Base-by-base conservation (phyloP, 2,329 filamentous ascomycete genomes). In the Polychaeton citri region DNA sequence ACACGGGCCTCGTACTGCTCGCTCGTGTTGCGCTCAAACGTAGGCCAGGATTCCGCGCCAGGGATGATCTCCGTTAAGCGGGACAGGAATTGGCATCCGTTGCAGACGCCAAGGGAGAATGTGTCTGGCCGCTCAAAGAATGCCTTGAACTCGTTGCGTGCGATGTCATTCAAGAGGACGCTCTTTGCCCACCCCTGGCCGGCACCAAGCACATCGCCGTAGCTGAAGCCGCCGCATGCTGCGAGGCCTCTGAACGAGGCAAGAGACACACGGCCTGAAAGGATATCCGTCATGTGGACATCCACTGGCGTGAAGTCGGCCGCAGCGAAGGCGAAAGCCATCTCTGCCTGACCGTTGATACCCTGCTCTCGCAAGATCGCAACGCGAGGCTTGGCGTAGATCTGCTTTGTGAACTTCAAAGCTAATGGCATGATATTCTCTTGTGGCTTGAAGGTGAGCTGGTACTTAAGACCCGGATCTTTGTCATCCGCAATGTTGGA, bases 171-270 rank as follows among this genome's bases (percentile, higher is more conserved):
- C 58, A 92, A 73, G 13, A 96, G 72, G 26, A 96, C 86, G 2
- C 82, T 88, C 62, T 92, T 87, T 4, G 90, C 85, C 90, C 90
- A 98, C 30, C 90, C 90, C 51, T 88, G 81, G 36, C 90, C 90
- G n/a, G 90, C 90, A 40, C 88, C 90, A 1, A 96, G 73, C 24
- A 88, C 82, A 49, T 88, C 82, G 48, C 86, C 86, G 56, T 94
- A 96, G 12, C 84, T 93, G 72, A 98, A 96, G 34, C 90, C 90
- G 55, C 90, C 90, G 46, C 87, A 93, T n/a, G 86, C 86, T 21
- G 88, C 90, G 32, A 96, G 71, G 47, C 90, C 90, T 20, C 79
- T 77, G 58, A 95, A 95, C 43, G 78, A 79, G 28, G 78, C 71
- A 6, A 98, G 76, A 0, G 83, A 86, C 42, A 83, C 76, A 12